phyloP scores from a whole-genome alignment of 2,329 filamentous ascomycete genomes.

The Arachnomyces sp. region DNA sequence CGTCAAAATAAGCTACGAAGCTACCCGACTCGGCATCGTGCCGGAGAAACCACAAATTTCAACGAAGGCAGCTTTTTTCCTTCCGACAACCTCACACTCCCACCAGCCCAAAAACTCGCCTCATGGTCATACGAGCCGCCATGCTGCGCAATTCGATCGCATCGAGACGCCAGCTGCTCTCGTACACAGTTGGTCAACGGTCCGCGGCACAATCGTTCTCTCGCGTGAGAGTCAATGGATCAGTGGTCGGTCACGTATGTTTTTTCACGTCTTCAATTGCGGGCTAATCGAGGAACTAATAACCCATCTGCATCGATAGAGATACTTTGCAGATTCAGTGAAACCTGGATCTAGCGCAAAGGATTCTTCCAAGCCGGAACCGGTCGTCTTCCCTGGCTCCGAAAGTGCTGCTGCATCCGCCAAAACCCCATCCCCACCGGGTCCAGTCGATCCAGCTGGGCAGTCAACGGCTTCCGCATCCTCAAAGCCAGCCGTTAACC shows the following conservation, averaged over 20 bases:
- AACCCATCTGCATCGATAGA: constrained; percentile 25
- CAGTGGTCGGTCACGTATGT: constrained; percentile 34
- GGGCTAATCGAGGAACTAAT: constrained; percentile 23
- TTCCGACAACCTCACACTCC: constrained; percentile 21
- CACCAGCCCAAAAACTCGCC: constrained; percentile 19
- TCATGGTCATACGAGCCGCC: constrained; percentile 37
- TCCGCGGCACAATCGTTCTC: constrained; percentile 37
- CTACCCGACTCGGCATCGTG: too few relatives aligned
- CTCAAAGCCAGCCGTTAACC: too few relatives aligned
- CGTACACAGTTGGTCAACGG: constrained; percentile 29
- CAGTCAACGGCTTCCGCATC: too few relatives aligned
- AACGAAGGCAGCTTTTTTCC: constrained; percentile 17
- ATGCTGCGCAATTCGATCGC: constrained; percentile 50
- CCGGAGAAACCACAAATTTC: constrained; percentile 23
- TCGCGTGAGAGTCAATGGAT: constrained; percentile 29
- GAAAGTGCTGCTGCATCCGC: constrained; percentile 23
- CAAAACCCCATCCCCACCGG: constrained; percentile 26
- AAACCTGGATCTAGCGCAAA: constrained; percentile 27
- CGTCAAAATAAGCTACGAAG: neutral
- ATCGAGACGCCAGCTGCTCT: constrained; percentile 37
- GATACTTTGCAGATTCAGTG: constrained; percentile 45
- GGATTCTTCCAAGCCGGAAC: constrained; percentile 40
- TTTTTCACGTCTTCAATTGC: constrained; percentile 17
- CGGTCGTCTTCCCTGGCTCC: constrained; percentile 46
- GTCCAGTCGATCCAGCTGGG: too few relatives aligned